phyloP scores from a whole-genome alignment of 192 early-diverging fungal genomes.

The Mortierella alpina region DNA sequence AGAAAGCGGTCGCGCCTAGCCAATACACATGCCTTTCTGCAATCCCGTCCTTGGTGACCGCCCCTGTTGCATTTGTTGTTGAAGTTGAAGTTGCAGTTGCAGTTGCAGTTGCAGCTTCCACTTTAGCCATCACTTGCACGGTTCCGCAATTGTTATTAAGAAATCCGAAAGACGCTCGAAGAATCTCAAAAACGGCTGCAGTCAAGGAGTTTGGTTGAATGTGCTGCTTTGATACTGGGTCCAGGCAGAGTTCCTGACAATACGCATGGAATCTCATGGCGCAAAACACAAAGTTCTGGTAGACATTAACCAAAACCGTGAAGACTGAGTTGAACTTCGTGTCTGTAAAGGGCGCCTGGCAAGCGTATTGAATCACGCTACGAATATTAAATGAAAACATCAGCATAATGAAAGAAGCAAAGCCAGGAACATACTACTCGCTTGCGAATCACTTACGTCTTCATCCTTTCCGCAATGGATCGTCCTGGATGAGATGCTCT shows the following conservation, averaged over 20 bases:
- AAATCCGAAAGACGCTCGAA: conserved; percentile 22
- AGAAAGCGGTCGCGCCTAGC: conserved; percentile 39
- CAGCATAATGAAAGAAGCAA: no score
- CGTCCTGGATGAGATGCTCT: conserved; percentile 25
- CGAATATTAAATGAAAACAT: not conserved
- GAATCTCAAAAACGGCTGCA: conserved; percentile 16
- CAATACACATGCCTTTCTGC: conserved; percentile 45
- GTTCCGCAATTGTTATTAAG: conserved; percentile 28
- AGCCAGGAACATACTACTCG: no score
- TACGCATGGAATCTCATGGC: conserved; percentile 74
- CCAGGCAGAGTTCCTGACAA: conserved; percentile 25
- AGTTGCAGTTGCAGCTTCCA: no score
- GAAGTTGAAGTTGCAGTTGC: no score
- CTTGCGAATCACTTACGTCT: conserved; percentile 20
- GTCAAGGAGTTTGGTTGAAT: conserved; percentile 14
- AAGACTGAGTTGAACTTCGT: conserved; percentile 65
- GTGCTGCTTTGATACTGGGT: conserved; percentile 15
- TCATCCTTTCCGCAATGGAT: conserved; percentile 42
- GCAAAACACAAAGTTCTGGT: conserved; percentile 78
- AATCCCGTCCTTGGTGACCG: conserved; percentile 8
- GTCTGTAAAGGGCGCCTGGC: conserved; percentile 75
- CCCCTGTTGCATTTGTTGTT: no score
- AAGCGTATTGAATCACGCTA: conserved; percentile 71
- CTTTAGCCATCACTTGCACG: no score
- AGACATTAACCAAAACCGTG: conserved; percentile 79